A percentile compares a stretch with the other conserved stretches of the same genome.
These are phyloP conservation scores for Cyanidioschyzon merolae DNA, from an alignment of 23 red algal genomes.

Conservation along the genomic window DNA sequence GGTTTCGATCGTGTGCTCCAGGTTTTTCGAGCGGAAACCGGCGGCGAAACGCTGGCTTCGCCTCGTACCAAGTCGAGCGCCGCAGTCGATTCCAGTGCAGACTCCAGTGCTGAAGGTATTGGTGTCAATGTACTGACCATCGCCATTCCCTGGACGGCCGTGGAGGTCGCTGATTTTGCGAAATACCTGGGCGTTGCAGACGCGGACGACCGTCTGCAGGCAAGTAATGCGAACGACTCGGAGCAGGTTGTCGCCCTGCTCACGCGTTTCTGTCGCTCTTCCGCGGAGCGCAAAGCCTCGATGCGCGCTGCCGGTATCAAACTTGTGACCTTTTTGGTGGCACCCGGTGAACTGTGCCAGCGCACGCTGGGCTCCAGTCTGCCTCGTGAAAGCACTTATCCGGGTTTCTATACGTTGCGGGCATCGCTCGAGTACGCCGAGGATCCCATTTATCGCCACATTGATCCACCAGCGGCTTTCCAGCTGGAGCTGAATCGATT, in stretches of 20 bases:
- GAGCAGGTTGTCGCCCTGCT: conserved; percentile 40
- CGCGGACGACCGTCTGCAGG: neutral
- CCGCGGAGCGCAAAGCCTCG: conserved; percentile 33
- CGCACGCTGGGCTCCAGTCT: neutral
- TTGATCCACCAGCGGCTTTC: conserved; percentile 98
- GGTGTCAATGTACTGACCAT: conserved; percentile 67
- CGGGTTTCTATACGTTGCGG: conserved; percentile 84
- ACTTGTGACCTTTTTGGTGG: conserved; percentile 85
- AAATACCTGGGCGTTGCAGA: neutral
- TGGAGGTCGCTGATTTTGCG: neutral
- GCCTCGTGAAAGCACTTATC: conserved; percentile 47
- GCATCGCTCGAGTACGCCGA: conserved; percentile 55
- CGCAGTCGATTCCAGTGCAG: neutral
- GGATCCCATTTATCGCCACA: conserved; percentile 97
- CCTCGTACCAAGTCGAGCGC: neutral
- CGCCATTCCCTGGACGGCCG: conserved; percentile 27
- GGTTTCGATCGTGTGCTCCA: conserved; percentile 51
- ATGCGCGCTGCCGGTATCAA: conserved; percentile 62
- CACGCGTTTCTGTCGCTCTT: conserved; percentile 35
- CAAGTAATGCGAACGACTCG: neutral
- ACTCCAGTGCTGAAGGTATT: neutral
- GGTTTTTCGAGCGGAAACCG: conserved; percentile 1
- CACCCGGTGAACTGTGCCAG: conserved; percentile 24
- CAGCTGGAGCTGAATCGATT: conserved; percentile 89
- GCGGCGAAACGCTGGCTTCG: neutral